Conservation (phyloP, 2,329 filamentous ascomycete species). For the Aspergillus sp. region DNA sequence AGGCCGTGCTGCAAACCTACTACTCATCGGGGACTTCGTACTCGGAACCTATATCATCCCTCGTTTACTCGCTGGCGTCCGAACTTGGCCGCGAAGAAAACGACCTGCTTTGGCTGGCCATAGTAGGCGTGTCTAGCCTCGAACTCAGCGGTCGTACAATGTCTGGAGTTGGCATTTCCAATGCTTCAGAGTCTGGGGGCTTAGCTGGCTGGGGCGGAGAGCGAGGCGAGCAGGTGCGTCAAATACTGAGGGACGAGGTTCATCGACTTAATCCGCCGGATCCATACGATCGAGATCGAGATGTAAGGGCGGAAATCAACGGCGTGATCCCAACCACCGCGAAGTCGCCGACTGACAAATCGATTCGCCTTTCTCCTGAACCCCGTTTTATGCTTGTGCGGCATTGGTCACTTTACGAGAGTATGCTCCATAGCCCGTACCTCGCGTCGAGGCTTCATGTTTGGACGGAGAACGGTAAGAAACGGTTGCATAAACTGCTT, state of each 20-base stretch:
- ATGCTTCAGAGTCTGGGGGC: slow-evolving; percentile 45
- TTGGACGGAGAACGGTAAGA: slow-evolving; percentile 83
- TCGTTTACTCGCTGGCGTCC: slow-evolving; percentile 88
- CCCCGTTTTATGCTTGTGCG: slow-evolving; percentile 85
- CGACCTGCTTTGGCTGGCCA: slow-evolving; percentile 86
- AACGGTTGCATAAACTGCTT: slow-evolving; percentile 82
- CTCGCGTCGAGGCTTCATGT: slow-evolving; percentile 85
- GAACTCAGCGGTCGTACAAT: slow-evolving; percentile 83
- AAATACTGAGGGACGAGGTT: slow-evolving; percentile 85
- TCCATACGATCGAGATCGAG: slow-evolving; percentile 47
- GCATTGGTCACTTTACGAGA: slow-evolving; percentile 97
- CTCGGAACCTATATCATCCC: slow-evolving; percentile 86
- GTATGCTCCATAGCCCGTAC: slow-evolving; percentile 95
- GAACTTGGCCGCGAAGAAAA: slow-evolving; percentile 96
- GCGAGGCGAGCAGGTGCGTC: slow-evolving; percentile 72
- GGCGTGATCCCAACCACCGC: slow-evolving; percentile 87
- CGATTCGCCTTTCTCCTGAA: slow-evolving; percentile 86
- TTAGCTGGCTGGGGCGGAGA: slow-evolving; percentile 69
- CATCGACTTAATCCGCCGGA: slow-evolving; percentile 79
- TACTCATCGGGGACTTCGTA: slow-evolving; percentile 83
- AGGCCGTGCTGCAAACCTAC: slow-evolving; percentile 66
- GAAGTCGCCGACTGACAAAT: slow-evolving; percentile 78
- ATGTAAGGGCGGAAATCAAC: slow-evolving; percentile 56
- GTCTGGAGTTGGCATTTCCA: slow-evolving; percentile 60
- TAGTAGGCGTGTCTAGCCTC: slow-evolving; percentile 89